These are phyloP conservation scores for Westerdykella sp. DNA, from an alignment of 2,329 filamentous ascomycete species.

Conservation along the genomic window DNA sequence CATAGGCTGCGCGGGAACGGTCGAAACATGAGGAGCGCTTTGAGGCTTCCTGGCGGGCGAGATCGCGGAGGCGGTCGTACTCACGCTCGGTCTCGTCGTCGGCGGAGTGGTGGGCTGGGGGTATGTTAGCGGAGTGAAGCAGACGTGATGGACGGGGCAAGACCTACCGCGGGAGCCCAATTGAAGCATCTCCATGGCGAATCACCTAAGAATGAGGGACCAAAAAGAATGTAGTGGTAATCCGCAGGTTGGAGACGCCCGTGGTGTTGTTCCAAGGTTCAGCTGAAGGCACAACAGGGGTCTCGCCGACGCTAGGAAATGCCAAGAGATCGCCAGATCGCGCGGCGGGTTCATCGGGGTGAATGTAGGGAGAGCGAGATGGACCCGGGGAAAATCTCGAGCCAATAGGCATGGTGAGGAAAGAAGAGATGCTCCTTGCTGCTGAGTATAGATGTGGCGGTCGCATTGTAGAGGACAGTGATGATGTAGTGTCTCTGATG, in stretches of 20 bases:
- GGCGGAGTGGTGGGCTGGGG: slow-evolving; percentile 21
- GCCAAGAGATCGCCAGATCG: background rate
- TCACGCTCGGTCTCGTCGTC: slow-evolving; percentile 57
- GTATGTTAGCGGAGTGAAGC: slow-evolving; percentile 4
- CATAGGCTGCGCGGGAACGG: slow-evolving; percentile 65
- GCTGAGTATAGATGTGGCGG: too few species aligned
- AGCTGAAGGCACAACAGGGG: too few species aligned
- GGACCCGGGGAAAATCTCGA: too few species aligned
- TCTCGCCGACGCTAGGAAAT: background rate
- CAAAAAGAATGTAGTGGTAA: background rate
- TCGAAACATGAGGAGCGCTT: slow-evolving; percentile 76
- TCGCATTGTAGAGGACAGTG: too few species aligned
- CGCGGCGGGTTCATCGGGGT: background rate
- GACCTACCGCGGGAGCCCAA: slow-evolving; percentile 33
- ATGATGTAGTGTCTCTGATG: too few species aligned
- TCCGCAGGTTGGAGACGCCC: background rate
- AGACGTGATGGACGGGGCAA: background rate
- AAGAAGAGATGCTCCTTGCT: background rate
- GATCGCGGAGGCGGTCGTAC: slow-evolving; percentile 82
- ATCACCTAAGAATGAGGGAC: background rate
- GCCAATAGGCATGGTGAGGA: background rate
- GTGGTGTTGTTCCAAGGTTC: background rate
- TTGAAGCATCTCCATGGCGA: slow-evolving; percentile 30
- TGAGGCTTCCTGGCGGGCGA: slow-evolving; percentile 72
- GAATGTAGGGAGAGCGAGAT: background rate